Evolutionary conservation across 2,329 filamentous ascomycete species (phyloP).

Genomic region (Blastomyces silverae): DNA sequence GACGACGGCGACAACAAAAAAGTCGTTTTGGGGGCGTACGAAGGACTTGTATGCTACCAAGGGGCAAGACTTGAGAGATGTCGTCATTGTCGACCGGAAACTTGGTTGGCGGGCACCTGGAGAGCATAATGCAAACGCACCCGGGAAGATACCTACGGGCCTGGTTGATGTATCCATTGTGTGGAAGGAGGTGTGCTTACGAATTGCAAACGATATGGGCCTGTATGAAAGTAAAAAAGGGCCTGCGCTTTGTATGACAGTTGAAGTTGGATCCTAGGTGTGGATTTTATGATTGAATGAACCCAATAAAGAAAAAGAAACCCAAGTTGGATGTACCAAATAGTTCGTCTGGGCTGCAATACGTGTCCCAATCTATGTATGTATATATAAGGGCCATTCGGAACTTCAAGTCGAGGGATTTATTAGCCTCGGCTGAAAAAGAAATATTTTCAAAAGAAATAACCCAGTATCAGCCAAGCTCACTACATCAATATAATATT

Average conservation of each 20-base stretch:
- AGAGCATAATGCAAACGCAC: slow-evolving; percentile 14
- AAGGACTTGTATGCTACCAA: slow-evolving; percentile 14
- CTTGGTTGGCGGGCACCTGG: slow-evolving; percentile 29
- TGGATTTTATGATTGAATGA: not conserved
- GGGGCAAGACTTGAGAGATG: slow-evolving; percentile 16
- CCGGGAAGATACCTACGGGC: slow-evolving; percentile 21
- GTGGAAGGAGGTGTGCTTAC: slow-evolving; percentile 37
- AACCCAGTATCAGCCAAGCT: too few species aligned
- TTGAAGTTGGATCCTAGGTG: slow-evolving; percentile 27
- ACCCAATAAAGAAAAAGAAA: not conserved
- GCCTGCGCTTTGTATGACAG: slow-evolving; percentile 30
- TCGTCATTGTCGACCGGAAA: slow-evolving; percentile 26
- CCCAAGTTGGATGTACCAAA: not conserved
- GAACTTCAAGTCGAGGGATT: too few species aligned
- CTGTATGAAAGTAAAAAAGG: slow-evolving; percentile 39
- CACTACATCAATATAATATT: too few species aligned
- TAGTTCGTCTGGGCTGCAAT: not conserved
- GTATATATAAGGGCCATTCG: not conserved
- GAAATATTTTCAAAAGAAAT: too few species aligned
- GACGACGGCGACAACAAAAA: slow-evolving; percentile 15
- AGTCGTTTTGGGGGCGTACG: slow-evolving; percentile 21
- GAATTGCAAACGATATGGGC: slow-evolving; percentile 41
- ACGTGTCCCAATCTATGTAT: not conserved
- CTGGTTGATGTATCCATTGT: slow-evolving; percentile 30
- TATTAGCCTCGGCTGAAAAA: too few species aligned